Evolutionary conservation across 2,329 filamentous ascomycete genomes (phyloP).

Genomic region (Ceratocystiopsis minuta): DNA sequence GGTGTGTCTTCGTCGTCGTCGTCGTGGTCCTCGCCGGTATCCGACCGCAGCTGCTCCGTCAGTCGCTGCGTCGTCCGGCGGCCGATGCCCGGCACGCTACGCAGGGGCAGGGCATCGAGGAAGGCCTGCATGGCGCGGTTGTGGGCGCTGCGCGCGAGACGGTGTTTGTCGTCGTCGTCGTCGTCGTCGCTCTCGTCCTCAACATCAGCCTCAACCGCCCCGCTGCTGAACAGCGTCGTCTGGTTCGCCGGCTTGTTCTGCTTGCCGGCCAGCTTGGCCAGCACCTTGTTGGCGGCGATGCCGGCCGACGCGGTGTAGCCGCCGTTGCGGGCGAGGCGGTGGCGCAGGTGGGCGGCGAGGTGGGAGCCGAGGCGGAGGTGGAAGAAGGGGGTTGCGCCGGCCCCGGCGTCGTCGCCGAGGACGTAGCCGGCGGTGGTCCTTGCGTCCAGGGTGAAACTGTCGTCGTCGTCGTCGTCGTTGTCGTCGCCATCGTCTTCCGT

Average conservation of each 20-base stretch:
- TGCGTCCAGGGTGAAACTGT: conserved; percentile 57
- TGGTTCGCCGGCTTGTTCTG: conserved; percentile 76
- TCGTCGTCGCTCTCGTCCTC: conserved; percentile 18
- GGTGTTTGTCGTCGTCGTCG: conserved; percentile 26
- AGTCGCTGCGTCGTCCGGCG: conserved; percentile 46
- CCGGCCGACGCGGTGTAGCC: conserved; percentile 82
- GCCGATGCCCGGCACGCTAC: conserved; percentile 72
- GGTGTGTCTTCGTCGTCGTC: not conserved
- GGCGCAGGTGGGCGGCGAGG: conserved; percentile 56
- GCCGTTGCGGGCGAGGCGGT: conserved; percentile 46
- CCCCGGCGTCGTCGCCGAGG: conserved; percentile 8
- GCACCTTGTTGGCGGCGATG: conserved; percentile 69
- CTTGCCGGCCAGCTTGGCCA: conserved; percentile 71
- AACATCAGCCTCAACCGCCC: not conserved
- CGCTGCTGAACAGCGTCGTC: conserved; percentile 49
- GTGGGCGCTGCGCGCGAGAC: no score
- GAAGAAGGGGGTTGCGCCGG: conserved; percentile 20
- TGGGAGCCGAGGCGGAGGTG: conserved; percentile 66
- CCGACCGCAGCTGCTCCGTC: conserved; percentile 29
- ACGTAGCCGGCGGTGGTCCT: conserved; percentile 46
- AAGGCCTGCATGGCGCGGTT: conserved; percentile 26
- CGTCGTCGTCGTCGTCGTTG: conserved; percentile 52
- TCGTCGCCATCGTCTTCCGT: no score
- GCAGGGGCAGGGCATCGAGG: conserved; percentile 57
- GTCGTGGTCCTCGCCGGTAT: conserved; percentile 14